Evolutionary conservation across 106 monocot genomes (phyloP), one percentile per base, ranked within the genome.

Genomic region (Dioscorea zingiberensis): DNA sequence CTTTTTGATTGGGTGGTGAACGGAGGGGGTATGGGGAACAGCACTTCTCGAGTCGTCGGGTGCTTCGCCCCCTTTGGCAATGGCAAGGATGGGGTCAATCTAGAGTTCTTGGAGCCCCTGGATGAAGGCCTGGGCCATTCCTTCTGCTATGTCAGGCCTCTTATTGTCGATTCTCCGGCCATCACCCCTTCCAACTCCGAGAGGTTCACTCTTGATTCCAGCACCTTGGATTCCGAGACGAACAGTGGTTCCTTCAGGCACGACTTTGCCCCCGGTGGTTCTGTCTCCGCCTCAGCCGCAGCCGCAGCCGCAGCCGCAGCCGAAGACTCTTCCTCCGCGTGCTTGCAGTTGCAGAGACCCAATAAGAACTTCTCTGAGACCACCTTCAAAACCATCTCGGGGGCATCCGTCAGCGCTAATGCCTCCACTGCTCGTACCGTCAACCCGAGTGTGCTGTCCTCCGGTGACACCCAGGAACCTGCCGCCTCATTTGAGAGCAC

Each of bases 361-460:
- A 79, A 49, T 45, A 84, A 77, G 72, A 73, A 59, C 49, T 78
- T 80, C 26, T 65, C 75, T 2, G 93, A 93, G 64, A 88, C 88
- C 32, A 88, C 88, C 13, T 97, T 97, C 72, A 88, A 83, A 53
- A 77, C 95, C 58, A 97, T 97, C 64, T 97, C 95, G 0, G 95
- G 95, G 4, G 95, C 95, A 13, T 97, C 95, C 0, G 95, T 97
- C n/a, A 97, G 95, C 58, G 95, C 95, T 11, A 97, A 97, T 79
- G 88, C 75, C 7, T 83, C 91, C 13, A 86, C 83, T 51, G 94
- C 85, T 14, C 74, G 94, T 17, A 95, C 91, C 2, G 81, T 81
- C 53, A 75, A 75, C 55, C 85, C 71, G 13, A 74, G 47, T 53
- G 61, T 81, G 32, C 53, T 88, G 22, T 58, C 70, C 21, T 64